Conservation (phyloP, 257 asterid genomes). For the Primulina tabacum region DNA sequence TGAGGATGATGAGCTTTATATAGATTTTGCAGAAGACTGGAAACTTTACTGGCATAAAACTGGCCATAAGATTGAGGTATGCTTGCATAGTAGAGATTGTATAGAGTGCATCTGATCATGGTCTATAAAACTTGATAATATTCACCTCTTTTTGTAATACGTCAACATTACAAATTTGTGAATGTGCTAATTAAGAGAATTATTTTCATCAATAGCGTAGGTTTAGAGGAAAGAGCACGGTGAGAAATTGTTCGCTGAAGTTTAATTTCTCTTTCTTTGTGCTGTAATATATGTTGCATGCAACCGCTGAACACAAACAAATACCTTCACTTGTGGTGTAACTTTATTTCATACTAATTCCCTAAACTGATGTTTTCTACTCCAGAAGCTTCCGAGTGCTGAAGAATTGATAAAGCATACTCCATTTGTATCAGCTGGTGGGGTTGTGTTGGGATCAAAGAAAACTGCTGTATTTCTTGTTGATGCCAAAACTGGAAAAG, state of each 20-base stretch:
- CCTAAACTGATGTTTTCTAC: conserved; percentile 7
- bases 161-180: neutral
- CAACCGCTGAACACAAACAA: conserved; percentile 1
- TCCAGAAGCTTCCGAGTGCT: conserved; percentile 60
- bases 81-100: conserved; percentile 18
- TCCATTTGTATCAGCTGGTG: conserved; percentile 62
- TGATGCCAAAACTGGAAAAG: conserved; percentile 72
- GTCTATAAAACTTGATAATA: conserved; percentile 2
- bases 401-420: conserved; percentile 70
- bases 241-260: neutral
- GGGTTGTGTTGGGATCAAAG: conserved; percentile 78
- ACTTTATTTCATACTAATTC: conserved; percentile 3
- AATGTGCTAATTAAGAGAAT: neutral
- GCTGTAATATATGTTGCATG: neutral
- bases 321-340: conserved; percentile 10
- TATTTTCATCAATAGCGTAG: neutral
- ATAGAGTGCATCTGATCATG: neutral
- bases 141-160: neutral
- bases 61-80: conserved; percentile 62
- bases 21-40: conserved; percentile 89
- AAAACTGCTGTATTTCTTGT: conserved; percentile 67
- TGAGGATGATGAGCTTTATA: conserved; percentile 51
- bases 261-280: neutral
- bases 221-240: neutral
- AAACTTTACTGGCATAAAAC: conserved; percentile 59